Evolutionary conservation across 257 asterid species (phyloP).

Genomic region (Galeopsis tetrahit): DNA sequence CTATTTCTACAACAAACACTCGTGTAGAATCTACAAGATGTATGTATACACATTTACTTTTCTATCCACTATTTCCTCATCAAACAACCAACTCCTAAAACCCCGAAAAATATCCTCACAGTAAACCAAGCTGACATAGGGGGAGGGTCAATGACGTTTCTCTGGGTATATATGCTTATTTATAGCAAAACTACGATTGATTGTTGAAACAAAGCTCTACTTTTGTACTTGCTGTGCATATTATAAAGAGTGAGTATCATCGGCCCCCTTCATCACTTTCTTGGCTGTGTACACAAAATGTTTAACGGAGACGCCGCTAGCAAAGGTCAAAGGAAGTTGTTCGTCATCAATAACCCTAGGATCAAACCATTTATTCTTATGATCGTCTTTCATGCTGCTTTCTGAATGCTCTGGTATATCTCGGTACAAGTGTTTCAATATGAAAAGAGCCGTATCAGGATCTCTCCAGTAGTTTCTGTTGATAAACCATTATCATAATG

Average conservation of each 20-base stretch:
- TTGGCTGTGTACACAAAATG: constrained; percentile 62
- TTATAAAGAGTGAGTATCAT: neutral
- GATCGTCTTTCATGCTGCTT: constrained; percentile 42
- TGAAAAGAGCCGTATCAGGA: constrained; percentile 89
- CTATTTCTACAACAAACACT: too few species aligned
- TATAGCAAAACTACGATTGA: too few species aligned
- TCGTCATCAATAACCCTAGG: constrained; percentile 64
- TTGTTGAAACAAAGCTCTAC: neutral
- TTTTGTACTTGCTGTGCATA: neutral
- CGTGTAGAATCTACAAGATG: too few species aligned
- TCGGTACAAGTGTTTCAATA: constrained; percentile 81
- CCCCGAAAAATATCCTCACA: too few species aligned
- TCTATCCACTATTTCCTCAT: too few species aligned
- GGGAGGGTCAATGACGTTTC: too few species aligned
- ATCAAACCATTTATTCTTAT: constrained; percentile 52
- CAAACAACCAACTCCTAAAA: too few species aligned
- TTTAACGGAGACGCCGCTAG: constrained; percentile 52
- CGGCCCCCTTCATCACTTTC: constrained; percentile 39
- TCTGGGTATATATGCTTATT: too few species aligned
- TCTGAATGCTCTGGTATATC: constrained; percentile 68
- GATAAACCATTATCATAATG: neutral
- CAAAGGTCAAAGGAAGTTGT: constrained; percentile 86
- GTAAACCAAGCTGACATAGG: neutral
- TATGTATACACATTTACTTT: too few species aligned
- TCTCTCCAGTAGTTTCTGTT: constrained; percentile 96